These are phyloP conservation scores for Tritrichomonas foetus DNA, from an alignment of 208 protist species.

Conservation along the genomic window DNA sequence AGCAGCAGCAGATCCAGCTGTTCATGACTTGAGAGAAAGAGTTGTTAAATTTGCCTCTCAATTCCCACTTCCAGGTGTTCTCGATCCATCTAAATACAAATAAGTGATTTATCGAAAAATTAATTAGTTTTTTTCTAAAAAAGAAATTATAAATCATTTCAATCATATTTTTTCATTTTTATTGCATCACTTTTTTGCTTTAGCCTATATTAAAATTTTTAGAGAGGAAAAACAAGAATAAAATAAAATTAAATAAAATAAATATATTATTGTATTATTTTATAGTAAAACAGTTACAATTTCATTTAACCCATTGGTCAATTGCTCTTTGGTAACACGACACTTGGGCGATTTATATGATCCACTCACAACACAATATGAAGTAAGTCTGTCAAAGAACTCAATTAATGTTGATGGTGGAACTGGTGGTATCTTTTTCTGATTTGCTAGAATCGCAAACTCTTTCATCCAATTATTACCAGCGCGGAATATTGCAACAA, in stretches of 20 bases:
- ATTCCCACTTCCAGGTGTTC: conserved; percentile 46
- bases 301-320: too few relatives aligned
- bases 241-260: background rate
- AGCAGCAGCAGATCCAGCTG: conserved; percentile 39
- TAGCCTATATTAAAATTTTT: background rate
- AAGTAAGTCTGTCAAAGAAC: background rate
- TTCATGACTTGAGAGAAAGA: conserved; percentile 44
- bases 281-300: too few relatives aligned
- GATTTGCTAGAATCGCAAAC: background rate
- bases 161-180: background rate
- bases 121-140: background rate
- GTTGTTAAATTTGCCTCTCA: conserved; percentile 45
- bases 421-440: background rate
- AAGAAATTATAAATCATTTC: background rate
- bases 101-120: background rate
- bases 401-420: background rate
- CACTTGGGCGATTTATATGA: background rate
- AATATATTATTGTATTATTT: background rate
- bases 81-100: background rate
- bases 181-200: background rate
- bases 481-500: background rate
- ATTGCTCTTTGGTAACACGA: background rate
- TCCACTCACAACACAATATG: background rate
- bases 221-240: background rate
- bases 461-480: background rate